phyloP scores from a whole-genome alignment of 129 eudicot genomes.

The Tagetes erecta region DNA sequence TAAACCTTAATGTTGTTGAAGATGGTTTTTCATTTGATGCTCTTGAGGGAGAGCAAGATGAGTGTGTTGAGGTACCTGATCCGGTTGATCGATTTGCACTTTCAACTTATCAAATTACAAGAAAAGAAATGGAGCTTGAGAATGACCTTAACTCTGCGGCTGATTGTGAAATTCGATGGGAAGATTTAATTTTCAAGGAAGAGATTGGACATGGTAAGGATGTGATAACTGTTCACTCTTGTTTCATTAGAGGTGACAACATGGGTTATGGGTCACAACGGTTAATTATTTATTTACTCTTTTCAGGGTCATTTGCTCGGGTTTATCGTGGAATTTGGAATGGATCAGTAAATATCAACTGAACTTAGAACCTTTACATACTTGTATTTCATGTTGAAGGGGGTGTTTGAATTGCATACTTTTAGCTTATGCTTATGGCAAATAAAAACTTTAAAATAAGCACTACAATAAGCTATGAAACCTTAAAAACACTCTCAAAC shows the following conservation, averaged over 20 bases:
- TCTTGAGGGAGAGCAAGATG: conserved; percentile 25
- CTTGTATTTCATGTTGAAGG: conserved; percentile 6
- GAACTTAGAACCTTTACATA: conserved; percentile 18
- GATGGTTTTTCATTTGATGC: conserved; percentile 34
- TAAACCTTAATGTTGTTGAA: conserved; percentile 28
- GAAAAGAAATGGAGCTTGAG: conserved; percentile 44
- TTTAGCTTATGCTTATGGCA: neutral
- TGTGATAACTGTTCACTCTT: neutral
- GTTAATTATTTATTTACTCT: neutral
- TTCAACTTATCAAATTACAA: conserved; percentile 26
- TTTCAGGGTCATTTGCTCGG: conserved; percentile 79
- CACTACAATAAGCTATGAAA: neutral
- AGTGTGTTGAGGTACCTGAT: conserved; percentile 35
- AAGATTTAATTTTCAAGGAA: conserved; percentile 67
- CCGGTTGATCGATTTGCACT: conserved; percentile 21
- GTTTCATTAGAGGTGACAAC: neutral
- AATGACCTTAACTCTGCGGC: conserved; percentile 34
- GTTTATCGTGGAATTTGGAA: conserved; percentile 95
- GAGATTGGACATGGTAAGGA: conserved; percentile 80
- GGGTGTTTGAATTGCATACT: neutral
- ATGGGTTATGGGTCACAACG: neutral
- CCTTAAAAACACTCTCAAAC: neutral
- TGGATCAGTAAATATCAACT: conserved; percentile 58
- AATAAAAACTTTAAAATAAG: neutral
- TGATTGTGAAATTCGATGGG: conserved; percentile 73